Percentiles rank a stretch among this genome's conserved stretches.
phyloP scores from a whole-genome alignment of 441 rosid species.

The Corymbia calophylla region DNA sequence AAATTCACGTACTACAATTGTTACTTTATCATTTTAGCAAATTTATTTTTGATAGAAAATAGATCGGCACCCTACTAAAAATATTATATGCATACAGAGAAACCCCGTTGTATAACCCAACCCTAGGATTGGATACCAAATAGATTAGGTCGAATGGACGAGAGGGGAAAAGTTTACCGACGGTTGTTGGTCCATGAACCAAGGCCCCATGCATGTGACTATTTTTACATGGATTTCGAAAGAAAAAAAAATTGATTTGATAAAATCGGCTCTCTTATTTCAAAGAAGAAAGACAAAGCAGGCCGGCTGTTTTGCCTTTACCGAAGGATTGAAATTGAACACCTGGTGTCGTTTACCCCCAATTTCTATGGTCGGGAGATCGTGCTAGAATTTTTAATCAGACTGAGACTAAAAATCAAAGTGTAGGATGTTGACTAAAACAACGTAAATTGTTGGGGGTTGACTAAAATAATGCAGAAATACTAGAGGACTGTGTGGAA shows the following conservation, averaged over 20 bases:
- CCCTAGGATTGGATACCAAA: background rate
- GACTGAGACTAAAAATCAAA: no score
- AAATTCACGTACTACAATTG: background rate
- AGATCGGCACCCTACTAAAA: background rate
- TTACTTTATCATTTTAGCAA: background rate
- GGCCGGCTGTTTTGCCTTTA: background rate
- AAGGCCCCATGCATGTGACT: background rate
- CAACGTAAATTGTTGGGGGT: no score
- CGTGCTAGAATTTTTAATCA: background rate
- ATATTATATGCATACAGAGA: background rate
- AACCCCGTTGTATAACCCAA: fast-evolving
- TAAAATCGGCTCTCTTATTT: background rate
- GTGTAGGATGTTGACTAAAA: background rate
- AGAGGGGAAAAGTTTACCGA: background rate
- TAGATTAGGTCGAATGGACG: no score
- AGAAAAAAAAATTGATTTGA: background rate
- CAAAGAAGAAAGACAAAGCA: background rate
- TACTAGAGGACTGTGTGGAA: background rate
- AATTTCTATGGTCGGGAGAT: background rate
- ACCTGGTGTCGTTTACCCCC: background rate
- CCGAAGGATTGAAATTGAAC: fast-evolving
- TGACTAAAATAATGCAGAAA: background rate
- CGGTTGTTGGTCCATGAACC: background rate
- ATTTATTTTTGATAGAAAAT: background rate
- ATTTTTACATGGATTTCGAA: background rate